Percentiles rank a stretch among this genome's conserved stretches.
Conservation (phyloP, 768 basidiomycete species). For the Phaeotremella fagi region DNA sequence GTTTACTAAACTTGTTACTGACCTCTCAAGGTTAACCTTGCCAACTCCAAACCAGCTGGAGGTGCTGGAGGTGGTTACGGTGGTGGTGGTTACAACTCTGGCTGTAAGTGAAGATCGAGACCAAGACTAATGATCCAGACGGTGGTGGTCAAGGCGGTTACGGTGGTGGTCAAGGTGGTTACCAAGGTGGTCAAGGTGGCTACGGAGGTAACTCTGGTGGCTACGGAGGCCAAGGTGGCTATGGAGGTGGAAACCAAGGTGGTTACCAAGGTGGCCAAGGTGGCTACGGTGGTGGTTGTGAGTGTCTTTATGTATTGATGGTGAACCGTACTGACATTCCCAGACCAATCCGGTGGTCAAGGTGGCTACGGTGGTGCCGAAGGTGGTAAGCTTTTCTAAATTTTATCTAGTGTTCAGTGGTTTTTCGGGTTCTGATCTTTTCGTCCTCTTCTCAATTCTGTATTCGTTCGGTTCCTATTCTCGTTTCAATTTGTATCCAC, state of each 20-base stretch:
- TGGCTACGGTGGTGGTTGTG: slow-evolving; percentile 22
- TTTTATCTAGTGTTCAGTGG: background rate
- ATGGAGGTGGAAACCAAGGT: slow-evolving; percentile 36
- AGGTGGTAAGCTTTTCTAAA: slow-evolving; percentile 7
- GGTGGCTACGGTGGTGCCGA: slow-evolving; percentile 21
- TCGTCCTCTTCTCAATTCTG: background rate
- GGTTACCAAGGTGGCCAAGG: slow-evolving; percentile 36
- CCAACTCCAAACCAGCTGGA: slow-evolving; percentile 49
- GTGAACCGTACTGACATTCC: background rate
- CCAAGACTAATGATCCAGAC: too few relatives aligned
- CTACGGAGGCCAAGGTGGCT: slow-evolving; percentile 24
- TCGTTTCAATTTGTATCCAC: background rate
- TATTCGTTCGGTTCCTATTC: background rate
- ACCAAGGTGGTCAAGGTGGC: slow-evolving; percentile 28
- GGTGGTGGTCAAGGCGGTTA: slow-evolving; percentile 33
- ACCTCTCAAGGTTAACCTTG: slow-evolving; percentile 55
- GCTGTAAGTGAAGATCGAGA: slow-evolving; percentile 43
- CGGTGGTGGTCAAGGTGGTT: slow-evolving; percentile 38
- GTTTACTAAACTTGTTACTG: background rate
- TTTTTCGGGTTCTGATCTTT: background rate
- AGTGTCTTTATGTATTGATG: slow-evolving; percentile 1
- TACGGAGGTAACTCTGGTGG: slow-evolving; percentile 37
- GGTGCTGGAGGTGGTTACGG: slow-evolving; percentile 42
- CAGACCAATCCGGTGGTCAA: slow-evolving; percentile 18
- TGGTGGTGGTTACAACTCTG: slow-evolving; percentile 35